Percentiles rank a stretch among this genome's conserved stretches.
Conservation (phyloP, 2,329 filamentous ascomycete genomes). For the Sordariomycetes sp. region DNA sequence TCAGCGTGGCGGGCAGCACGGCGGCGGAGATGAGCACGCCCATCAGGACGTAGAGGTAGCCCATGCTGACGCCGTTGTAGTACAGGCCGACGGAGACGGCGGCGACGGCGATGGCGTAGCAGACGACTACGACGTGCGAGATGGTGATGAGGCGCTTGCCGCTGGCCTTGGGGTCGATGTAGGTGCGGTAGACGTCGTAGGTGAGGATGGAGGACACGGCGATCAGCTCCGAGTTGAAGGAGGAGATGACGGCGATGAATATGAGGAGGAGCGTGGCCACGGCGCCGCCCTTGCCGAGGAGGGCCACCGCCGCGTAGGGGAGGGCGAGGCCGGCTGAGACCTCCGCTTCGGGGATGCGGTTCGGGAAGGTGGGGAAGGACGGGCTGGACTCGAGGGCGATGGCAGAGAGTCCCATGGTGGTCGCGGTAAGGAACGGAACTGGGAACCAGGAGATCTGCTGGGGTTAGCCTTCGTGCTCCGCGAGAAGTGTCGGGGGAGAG, state of each 20-base stretch:
- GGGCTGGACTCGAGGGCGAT: slow-evolving; percentile 68
- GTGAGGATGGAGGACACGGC: slow-evolving; percentile 80
- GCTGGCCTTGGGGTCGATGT: slow-evolving; percentile 67
- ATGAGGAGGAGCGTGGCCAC: slow-evolving; percentile 68
- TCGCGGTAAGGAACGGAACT: slow-evolving; percentile 82
- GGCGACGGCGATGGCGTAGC: slow-evolving; percentile 68
- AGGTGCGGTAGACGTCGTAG: slow-evolving; percentile 81
- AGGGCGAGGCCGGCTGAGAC: slow-evolving; percentile 77
- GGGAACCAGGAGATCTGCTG: slow-evolving; percentile 58
- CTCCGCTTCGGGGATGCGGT: slow-evolving; percentile 62
- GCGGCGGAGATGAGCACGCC: slow-evolving; percentile 81
- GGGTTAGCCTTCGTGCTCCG: neutral
- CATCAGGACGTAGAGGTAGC: slow-evolving; percentile 84
- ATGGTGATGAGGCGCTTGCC: slow-evolving; percentile 72
- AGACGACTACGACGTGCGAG: slow-evolving; percentile 60
- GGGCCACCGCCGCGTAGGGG: slow-evolving; percentile 72
- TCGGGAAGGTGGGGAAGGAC: slow-evolving; percentile 60
- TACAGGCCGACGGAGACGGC: slow-evolving; percentile 65
- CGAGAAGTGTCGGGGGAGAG: neutral
- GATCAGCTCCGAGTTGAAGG: slow-evolving; percentile 74
- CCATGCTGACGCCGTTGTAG: slow-evolving; percentile 73
- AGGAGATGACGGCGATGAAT: slow-evolving; percentile 84
- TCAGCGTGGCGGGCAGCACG: slow-evolving; percentile 71
- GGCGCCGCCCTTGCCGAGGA: slow-evolving; percentile 74
- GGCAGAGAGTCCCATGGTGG: slow-evolving; percentile 76